Evolutionary conservation across 495 filamentous ascomycete species (phyloP).

Genomic region (Aspergillus affinis): DNA sequence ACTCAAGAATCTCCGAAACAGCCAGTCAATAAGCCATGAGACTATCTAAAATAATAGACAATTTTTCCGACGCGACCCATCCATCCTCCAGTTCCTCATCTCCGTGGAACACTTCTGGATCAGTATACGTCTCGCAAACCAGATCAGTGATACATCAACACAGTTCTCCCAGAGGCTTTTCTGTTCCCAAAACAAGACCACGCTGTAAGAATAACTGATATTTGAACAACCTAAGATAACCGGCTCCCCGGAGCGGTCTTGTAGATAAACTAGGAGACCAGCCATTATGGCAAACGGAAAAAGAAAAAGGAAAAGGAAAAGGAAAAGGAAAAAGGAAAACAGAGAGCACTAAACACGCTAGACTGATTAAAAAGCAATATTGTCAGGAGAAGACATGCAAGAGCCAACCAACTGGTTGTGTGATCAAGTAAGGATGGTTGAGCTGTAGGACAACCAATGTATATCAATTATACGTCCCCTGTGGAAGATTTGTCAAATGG

Average conservation of each 20-base stretch:
- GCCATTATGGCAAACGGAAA: conserved; percentile 3
- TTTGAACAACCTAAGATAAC: conserved; percentile 12
- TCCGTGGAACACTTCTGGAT: not conserved
- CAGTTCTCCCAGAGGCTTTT: conserved; percentile 8
- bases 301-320: conserved; percentile 18
- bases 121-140: conserved; percentile 3
- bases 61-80: conserved; percentile 17
- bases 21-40: conserved; percentile 25
- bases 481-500: conserved; percentile 11
- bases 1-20: conserved; percentile 9
- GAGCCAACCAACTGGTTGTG: conserved; percentile 7
- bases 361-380: conserved; percentile 26
- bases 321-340: conserved; percentile 16
- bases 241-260: conserved; percentile 11
- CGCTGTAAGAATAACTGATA: conserved; percentile 3
- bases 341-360: conserved; percentile 23
- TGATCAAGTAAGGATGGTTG: conserved; percentile 28
- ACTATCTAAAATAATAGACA: conserved; percentile 29
- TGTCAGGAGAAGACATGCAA: conserved; percentile 10
- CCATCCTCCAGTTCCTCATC: conserved; percentile 1
- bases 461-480: conserved; percentile 17
- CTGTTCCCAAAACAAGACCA: not conserved
- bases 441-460: conserved; percentile 28
- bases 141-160: conserved; percentile 15
- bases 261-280: not conserved